phyloP scores from a whole-genome alignment of 257 asterid species.

The Penstemon barbatus region DNA sequence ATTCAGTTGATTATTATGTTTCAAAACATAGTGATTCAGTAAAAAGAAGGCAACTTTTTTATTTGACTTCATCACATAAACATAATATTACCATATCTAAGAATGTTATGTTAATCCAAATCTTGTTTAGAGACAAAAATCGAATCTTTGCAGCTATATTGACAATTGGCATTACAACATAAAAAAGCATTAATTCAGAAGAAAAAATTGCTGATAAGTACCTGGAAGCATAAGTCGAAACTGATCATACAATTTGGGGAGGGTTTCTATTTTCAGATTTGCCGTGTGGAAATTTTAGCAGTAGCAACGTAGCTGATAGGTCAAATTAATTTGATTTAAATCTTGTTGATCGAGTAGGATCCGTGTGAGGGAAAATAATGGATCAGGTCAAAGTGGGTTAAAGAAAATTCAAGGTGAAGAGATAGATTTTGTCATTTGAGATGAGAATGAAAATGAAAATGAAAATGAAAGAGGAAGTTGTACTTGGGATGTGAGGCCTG shows the following conservation, averaged over 20 bases:
- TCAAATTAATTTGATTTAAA: no score
- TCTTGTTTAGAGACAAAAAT: not conserved
- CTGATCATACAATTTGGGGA: not conserved
- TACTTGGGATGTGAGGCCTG: no score
- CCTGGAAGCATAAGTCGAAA: conserved; percentile 14
- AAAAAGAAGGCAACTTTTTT: not conserved
- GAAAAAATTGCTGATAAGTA: not conserved
- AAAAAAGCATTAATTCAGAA: not conserved
- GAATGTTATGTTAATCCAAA: no score
- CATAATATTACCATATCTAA: not conserved
- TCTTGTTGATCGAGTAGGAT: no score
- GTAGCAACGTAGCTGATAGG: no score
- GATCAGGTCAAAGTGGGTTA: no score
- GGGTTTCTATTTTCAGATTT: not conserved
- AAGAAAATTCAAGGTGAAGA: no score
- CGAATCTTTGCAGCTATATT: not conserved
- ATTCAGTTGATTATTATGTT: not conserved
- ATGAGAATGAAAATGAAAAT: no score
- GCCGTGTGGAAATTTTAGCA: not conserved
- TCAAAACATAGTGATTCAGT: not conserved
- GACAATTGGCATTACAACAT: no score
- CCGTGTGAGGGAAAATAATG: no score
- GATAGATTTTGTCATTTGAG: no score
- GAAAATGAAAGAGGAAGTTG: no score
- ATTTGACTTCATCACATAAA: not conserved